Conservation (phyloP, 2,329 filamentous ascomycete genomes). For the Cryphonectria japonica region DNA sequence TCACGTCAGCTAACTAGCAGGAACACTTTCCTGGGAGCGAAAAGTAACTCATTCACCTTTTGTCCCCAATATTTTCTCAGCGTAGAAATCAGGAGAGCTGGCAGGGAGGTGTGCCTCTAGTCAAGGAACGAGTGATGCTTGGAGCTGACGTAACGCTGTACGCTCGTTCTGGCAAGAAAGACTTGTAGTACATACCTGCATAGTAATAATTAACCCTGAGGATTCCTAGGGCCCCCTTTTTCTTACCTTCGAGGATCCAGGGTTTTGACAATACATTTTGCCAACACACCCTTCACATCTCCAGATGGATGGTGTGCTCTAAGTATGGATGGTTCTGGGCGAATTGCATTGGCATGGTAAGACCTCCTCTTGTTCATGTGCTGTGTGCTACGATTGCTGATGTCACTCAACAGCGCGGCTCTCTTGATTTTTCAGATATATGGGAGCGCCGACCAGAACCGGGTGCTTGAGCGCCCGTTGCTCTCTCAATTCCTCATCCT, state of each 20-base stretch:
- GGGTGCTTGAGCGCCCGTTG: conserved; percentile 55
- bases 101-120: neutral
- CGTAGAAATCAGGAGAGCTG: neutral
- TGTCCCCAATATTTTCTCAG: neutral
- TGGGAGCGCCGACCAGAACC: conserved; percentile 47
- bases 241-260: neutral
- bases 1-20: neutral
- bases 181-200: neutral
- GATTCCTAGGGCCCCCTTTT: conserved; percentile 6
- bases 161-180: neutral
- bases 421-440: conserved; percentile 23
- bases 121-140: neutral
- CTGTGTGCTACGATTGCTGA: neutral
- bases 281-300: neutral
- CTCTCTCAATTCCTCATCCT: conserved; percentile 53
- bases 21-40: neutral
- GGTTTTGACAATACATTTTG: neutral
- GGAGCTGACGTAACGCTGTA: conserved; percentile 3
- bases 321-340: conserved; percentile 5
- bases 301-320: conserved; percentile 4
- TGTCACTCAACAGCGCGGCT: conserved; percentile 17
- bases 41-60: neutral
- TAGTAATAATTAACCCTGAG: neutral
- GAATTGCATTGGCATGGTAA: conserved; percentile 9
- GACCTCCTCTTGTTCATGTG: neutral